Evolutionary conservation across 257 asterid species (phyloP), one percentile per base, ranked within the genome.

Genomic region (Gentiana straminea): DNA sequence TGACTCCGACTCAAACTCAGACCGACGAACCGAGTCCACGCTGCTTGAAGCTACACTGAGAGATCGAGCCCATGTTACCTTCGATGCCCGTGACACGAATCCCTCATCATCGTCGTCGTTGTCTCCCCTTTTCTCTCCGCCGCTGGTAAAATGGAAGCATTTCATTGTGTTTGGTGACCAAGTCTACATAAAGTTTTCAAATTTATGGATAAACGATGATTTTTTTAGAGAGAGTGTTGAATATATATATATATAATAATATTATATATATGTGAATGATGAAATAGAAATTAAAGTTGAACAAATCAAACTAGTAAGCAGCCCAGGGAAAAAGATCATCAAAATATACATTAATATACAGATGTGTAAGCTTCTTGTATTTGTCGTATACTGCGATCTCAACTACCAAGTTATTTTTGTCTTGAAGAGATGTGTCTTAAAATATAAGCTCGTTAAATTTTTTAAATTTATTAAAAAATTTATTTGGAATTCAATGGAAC

Each of bases 21-120:
- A 83, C n/a, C 89, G 75, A 57, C 95, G 64, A 4, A 86, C 74
- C 51, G 75, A 62, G 32, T 77, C 93, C 51, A 75, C 56, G 35
- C 79, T 77, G 35, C 86, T 86, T 8, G 97, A 89, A 2, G 97
- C 96, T 52, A 89, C 76, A 68, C 97, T 89, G 46, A 89, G 72
- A 0, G 97, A 89, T 39, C 97, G 86, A 1, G 83, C 93, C 97
- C 97, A 86, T 0, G 84, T 69, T 4, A 84, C 79, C 77, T 71
- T 78, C 15, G 77, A 77, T 7, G 71, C 52, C 38, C 93, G 69
- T 33, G 86, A 72, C 1, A 71, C 68, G 37, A 55, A 65, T 13
- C 62, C 79, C 46, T 71, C 84, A 4, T 70, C 86, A 37, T 64
- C 78, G 2, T 72, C 83, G 43, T 63, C 86, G 34, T 15, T 68